Evolutionary conservation across 106 monocot genomes (phyloP).

Genomic region (Acorus calamus): DNA sequence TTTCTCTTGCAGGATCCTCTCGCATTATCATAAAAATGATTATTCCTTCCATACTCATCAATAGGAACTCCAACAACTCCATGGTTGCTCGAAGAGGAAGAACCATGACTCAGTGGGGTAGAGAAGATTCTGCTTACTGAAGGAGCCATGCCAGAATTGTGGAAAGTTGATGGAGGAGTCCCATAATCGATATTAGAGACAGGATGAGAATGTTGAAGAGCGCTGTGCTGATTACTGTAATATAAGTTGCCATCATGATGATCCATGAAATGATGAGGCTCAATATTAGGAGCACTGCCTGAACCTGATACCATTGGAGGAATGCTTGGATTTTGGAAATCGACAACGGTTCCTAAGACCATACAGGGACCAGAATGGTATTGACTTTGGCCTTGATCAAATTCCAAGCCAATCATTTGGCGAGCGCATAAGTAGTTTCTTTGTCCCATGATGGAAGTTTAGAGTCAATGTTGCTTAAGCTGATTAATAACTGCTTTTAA

Average conservation of each 20-base stretch:
- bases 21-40: slow-evolving; percentile 13
- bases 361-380: slow-evolving; percentile 9
- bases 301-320: slow-evolving; percentile 9
- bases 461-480: too few relatives aligned
- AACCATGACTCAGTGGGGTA: slow-evolving; percentile 3
- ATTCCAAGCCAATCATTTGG: slow-evolving; percentile 23
- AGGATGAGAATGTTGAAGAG: slow-evolving; percentile 22
- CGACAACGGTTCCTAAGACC: slow-evolving; percentile 3
- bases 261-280: slow-evolving; percentile 4
- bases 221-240: slow-evolving; percentile 15
- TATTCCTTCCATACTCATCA: slow-evolving; percentile 18
- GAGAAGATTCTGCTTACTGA: slow-evolving; percentile 18
- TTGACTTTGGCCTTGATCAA: slow-evolving; percentile 3
- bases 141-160: slow-evolving; percentile 24
- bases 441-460: slow-evolving; percentile 19
- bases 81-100: slow-evolving; percentile 5
- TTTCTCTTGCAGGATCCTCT: slow-evolving; percentile 33
- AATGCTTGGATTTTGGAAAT: slow-evolving; percentile 14
- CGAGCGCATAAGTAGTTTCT: slow-evolving; percentile 21
- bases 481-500: too few relatives aligned
- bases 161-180: slow-evolving; percentile 13
- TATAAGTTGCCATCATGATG: slow-evolving; percentile 13
- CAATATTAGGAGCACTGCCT: slow-evolving; percentile 19
- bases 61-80: slow-evolving; percentile 7
- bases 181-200: slow-evolving; percentile 19